These are phyloP conservation scores for Ophiocordyceps sinensis DNA, from an alignment of 2,329 filamentous ascomycete species.

Conservation along the genomic window DNA sequence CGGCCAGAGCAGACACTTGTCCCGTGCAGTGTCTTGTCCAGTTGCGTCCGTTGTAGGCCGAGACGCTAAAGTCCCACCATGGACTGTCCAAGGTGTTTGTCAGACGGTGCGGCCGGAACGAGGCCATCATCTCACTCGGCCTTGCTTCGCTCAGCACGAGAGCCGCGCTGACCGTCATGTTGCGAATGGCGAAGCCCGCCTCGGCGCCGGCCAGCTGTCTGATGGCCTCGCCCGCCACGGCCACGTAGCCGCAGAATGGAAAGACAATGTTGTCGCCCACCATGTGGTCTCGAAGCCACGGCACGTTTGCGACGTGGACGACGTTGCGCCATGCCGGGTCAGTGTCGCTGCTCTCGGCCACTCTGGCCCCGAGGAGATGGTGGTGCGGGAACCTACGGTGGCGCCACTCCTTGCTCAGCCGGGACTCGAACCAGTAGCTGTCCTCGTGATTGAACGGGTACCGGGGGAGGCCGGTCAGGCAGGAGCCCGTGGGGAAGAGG, in stretches of 20 bases:
- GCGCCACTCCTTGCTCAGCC: slow-evolving; percentile 2
- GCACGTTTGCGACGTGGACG: slow-evolving; percentile 6
- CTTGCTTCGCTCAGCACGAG: too few species aligned
- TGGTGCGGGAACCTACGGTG: slow-evolving; percentile 1
- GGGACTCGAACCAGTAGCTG: slow-evolving; percentile 5
- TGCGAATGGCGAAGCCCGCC: too few species aligned
- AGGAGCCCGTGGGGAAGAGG: too few species aligned
- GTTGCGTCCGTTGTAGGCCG: too few species aligned
- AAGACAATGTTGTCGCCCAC: slow-evolving; percentile 27
- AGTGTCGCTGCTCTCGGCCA: slow-evolving; percentile 4
- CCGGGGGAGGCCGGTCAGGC: slow-evolving; percentile 3
- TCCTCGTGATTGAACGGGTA: slow-evolving; percentile 7
- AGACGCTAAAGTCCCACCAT: too few species aligned
- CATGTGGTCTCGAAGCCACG: slow-evolving; percentile 29
- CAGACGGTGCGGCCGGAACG: too few species aligned
- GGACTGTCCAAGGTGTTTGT: too few species aligned
- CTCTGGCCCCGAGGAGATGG: slow-evolving; percentile 7
- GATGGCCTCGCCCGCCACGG: slow-evolving; percentile 14
- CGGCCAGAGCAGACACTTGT: too few species aligned
- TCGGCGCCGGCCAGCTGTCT: too few species aligned
- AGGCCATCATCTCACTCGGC: too few species aligned
- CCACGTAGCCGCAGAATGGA: slow-evolving; percentile 22
- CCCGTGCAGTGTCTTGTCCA: too few species aligned
- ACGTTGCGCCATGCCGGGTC: slow-evolving; percentile 10
- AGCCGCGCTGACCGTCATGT: too few species aligned